Evolutionary conservation across 2,329 filamentous ascomycete species (phyloP).

Genomic region (Arthrobotrys entomopaga): DNA sequence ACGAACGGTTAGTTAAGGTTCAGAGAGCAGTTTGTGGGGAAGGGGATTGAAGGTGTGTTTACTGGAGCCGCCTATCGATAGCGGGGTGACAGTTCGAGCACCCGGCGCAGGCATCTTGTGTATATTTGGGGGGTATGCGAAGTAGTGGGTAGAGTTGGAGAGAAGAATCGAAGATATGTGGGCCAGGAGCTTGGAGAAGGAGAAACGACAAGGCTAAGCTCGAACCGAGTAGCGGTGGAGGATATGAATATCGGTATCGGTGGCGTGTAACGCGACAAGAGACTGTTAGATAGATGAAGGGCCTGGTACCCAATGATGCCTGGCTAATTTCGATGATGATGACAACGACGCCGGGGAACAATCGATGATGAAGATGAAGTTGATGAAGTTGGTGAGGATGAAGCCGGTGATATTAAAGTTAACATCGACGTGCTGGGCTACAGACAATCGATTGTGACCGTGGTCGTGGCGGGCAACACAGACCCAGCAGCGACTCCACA

Average conservation of each 20-base stretch:
- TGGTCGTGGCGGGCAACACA: too few relatives aligned
- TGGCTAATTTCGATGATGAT: too few relatives aligned
- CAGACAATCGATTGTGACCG: too few relatives aligned
- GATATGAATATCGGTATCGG: neutral
- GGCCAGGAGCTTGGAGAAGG: conserved; percentile 9
- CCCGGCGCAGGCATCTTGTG: conserved; percentile 39
- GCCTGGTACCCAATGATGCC: neutral
- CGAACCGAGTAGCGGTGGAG: neutral
- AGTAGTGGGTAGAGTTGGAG: neutral
- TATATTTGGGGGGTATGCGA: conserved; percentile 7
- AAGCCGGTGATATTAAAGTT: neutral
- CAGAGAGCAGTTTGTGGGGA: conserved; percentile 7
- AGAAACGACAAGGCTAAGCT: neutral
- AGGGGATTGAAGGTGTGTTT: conserved; percentile 2
- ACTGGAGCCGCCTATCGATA: conserved; percentile 54
- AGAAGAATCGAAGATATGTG: neutral
- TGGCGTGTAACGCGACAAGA: neutral
- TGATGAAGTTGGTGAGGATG: conserved; percentile 3
- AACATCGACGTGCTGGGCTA: too few relatives aligned
- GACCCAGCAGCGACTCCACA: too few relatives aligned
- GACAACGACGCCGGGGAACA: too few relatives aligned
- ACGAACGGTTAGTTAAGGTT: conserved; percentile 15
- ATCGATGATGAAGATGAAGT: neutral
- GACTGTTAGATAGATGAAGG: neutral
- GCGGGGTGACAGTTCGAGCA: conserved; percentile 45